Evolutionary conservation across 2,329 filamentous ascomycete genomes (phyloP).

Genomic region (Penicillium sp.): DNA sequence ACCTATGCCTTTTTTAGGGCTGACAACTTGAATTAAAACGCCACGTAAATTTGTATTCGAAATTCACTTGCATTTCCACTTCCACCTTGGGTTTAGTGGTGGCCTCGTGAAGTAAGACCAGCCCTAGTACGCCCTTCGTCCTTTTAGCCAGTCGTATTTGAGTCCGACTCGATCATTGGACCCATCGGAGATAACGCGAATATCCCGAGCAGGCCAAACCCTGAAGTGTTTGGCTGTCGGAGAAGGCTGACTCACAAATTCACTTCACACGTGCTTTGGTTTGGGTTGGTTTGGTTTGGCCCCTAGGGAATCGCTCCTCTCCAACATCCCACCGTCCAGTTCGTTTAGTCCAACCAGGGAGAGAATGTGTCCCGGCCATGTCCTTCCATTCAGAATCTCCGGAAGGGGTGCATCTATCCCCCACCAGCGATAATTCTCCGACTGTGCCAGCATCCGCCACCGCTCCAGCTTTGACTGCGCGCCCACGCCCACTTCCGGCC

Average conservation of each 20-base stretch:
- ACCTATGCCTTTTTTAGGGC: no score
- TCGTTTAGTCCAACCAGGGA: background rate
- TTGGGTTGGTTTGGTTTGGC: no score
- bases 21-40: no score
- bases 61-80: no score
- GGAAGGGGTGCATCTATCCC: conserved; percentile 18
- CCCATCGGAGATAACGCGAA: background rate
- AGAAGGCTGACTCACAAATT: conserved; percentile 9
- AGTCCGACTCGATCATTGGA: no score
- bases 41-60: no score
- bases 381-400: conserved; percentile 25
- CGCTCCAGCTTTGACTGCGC: no score
- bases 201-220: background rate
- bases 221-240: no score
- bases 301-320: background rate
- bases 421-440: conserved; percentile 24
- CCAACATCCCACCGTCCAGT: background rate
- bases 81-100: no score
- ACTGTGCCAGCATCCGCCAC: conserved; percentile 17
- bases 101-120: no score
- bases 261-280: conserved; percentile 3
- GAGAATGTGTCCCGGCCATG: conserved; percentile 19
- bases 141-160: no score
- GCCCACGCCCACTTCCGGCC: conserved; percentile 15
- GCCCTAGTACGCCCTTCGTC: no score